Evolutionary conservation across 257 asterid genomes (phyloP), one percentile per base, ranked within the genome.

Genomic region (Sherardia arvensis): DNA sequence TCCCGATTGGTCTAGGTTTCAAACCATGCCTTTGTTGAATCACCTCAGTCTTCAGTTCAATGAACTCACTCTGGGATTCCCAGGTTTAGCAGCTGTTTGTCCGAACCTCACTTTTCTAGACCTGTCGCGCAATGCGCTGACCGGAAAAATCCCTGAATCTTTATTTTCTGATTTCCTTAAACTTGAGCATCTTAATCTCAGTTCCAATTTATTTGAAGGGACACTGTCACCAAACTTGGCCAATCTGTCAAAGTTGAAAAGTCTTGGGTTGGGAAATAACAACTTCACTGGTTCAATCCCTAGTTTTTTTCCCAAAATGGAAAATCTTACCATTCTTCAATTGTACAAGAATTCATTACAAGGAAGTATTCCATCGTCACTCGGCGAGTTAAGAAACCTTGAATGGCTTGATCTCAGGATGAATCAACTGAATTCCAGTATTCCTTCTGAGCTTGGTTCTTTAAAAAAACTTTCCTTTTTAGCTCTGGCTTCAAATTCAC

Each of bases 1-100:
- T 66, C 83, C 95, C 34, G 84, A 80, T 4, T 88, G 96, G 98
- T 81, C 90, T 4, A 75, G 62, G 36, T 28, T 91, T 28, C 40
- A 53, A 6, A 62, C 71, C 72, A 76, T 91, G 77, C 91, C 87
- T 14, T 58, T 43, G 18, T 64, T 91, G 72, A 69, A 61, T 2
- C 69, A 72, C 70, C 83, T 88, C 53, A 74, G 77, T 66, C 67
- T 86, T 61, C 20, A 20, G 22, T 67, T 14, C 78, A 89, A 92
- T 61, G 74, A 56, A 20, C 67, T 92, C 61, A 72, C 67, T 22
- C 69, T 61, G 47, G 85, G 49, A 61, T 88, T 88, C 48, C 98
- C 96, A 38, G 69, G 56, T 54, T 91, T 88, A 47, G 61, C 88
- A 59, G 18, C 73, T 27, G 62, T 66, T n/a, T 88, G 91, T 73